Percentiles rank a stretch among this genome's conserved stretches.
These are phyloP conservation scores for Cyclaneusma minus DNA, from an alignment of 2,329 filamentous ascomycete genomes.

Conservation along the genomic window DNA sequence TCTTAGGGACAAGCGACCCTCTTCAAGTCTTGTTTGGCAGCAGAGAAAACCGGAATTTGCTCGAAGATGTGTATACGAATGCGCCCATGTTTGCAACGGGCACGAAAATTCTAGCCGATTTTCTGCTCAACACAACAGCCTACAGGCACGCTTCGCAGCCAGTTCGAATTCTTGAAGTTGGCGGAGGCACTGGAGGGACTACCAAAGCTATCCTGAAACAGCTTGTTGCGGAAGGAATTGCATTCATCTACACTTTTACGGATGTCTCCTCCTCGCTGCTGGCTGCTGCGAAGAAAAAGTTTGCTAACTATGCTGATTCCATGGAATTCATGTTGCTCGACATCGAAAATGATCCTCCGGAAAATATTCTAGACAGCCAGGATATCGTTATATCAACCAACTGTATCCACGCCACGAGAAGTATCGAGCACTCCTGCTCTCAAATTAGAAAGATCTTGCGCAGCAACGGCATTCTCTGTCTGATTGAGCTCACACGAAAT, in stretches of 20 bases:
- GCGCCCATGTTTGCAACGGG: constrained; percentile 8
- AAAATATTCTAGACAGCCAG: constrained; percentile 5
- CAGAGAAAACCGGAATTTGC: constrained; percentile 7
- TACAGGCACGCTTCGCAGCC: not conserved
- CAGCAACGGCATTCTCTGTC: constrained; percentile 8
- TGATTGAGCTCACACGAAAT: constrained; percentile 11
- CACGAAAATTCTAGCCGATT: constrained; percentile 4
- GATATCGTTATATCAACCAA: constrained; percentile 12
- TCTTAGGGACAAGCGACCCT: constrained; percentile 10
- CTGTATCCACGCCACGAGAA: constrained; percentile 12
- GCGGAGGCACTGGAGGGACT: constrained; percentile 27
- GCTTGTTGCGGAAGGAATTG: constrained; percentile 12
- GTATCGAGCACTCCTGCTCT: constrained; percentile 3
- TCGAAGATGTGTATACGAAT: constrained; percentile 12
- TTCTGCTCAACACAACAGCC: constrained; percentile 4
- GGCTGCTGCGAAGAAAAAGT: constrained; percentile 8
- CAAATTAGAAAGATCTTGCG: constrained; percentile 7
- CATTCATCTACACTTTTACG: constrained; percentile 26
- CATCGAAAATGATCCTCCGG: constrained; percentile 8
- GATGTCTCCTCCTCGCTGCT: constrained; percentile 22
- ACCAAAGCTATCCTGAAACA: constrained; percentile 17
- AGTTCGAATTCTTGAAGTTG: constrained; percentile 26
- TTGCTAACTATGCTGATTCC: constrained; percentile 8
- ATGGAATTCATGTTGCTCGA: constrained; percentile 10
- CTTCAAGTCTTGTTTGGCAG: constrained; percentile 12